A percentile compares a stretch with the other conserved stretches of the same genome.
These are phyloP conservation scores for Polygonum maritimum DNA, from an alignment of 148 eudicot genomes.

Conservation along the genomic window DNA sequence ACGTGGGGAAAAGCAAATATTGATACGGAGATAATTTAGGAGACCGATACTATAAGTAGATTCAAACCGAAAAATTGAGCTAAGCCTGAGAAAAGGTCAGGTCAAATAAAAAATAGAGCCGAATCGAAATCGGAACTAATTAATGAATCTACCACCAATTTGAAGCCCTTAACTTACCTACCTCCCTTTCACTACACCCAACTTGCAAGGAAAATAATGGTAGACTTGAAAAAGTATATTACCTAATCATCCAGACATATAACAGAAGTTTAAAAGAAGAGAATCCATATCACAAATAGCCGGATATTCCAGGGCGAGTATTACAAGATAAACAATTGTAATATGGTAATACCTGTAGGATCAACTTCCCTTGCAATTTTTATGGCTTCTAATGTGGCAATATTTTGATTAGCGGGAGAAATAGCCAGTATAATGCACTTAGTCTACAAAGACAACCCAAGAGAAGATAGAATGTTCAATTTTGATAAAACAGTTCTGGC, in stretches of 20 bases:
- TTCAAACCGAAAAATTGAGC: no score
- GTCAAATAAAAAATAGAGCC: no score
- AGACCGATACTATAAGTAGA: background rate
- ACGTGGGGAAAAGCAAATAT: no score
- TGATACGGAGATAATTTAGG: background rate
- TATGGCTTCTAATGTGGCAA: slow-evolving; percentile 99
- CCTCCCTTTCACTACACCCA: no score
- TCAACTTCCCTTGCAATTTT: slow-evolving; percentile 99
- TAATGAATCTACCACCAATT: no score
- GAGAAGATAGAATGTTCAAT: background rate
- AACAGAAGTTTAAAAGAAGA: background rate
- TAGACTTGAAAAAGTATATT: background rate
- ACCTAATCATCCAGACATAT: background rate
- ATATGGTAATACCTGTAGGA: slow-evolving; percentile 53
- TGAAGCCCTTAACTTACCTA: no score
- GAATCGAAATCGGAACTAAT: no score
- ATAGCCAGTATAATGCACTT: slow-evolving; percentile 95
- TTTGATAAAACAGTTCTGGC: background rate
- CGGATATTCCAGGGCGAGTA: background rate
- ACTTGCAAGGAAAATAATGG: slow-evolving; percentile 27
- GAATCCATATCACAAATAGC: background rate
- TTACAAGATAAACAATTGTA: slow-evolving; percentile 3
- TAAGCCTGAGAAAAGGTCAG: no score
- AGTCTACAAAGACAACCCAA: slow-evolving; percentile 49
- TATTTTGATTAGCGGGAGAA: slow-evolving; percentile 99